Percentiles rank a stretch among this genome's conserved stretches.
Conservation (phyloP, 1,284 basidiomycete genomes). For the Malassezia sp. region DNA sequence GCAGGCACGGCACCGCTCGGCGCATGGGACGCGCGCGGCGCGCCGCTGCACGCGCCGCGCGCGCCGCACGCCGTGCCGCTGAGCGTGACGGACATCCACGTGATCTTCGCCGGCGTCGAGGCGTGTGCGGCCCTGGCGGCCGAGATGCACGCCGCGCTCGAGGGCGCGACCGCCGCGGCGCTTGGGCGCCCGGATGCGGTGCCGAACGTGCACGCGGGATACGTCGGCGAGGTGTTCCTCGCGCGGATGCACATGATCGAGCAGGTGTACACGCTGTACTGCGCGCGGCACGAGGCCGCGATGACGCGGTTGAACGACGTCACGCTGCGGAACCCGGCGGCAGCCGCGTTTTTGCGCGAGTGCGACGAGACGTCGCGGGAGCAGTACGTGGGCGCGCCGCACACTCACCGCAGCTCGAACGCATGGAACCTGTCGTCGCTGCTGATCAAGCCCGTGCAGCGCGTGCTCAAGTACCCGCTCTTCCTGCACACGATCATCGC, state of each 20-base stretch:
- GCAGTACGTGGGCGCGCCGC: constrained; percentile 20
- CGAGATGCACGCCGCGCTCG: constrained; percentile 52
- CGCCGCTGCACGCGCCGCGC: background rate
- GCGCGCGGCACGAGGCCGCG: constrained; percentile 69
- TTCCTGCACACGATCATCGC: constrained; percentile 62
- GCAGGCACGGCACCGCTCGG: too few relatives aligned
- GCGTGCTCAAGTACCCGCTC: constrained; percentile 65
- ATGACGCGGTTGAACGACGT: constrained; percentile 52
- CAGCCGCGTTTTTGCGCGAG: constrained; percentile 41
- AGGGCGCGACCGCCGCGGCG: constrained; percentile 30
- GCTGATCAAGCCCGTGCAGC: constrained; percentile 56
- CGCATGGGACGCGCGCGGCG: too few relatives aligned
- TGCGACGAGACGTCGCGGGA: constrained; percentile 42
- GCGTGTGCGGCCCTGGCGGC: constrained; percentile 64
- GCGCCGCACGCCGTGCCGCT: constrained; percentile 48
- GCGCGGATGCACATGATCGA: constrained; percentile 66
- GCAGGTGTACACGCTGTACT: constrained; percentile 70
- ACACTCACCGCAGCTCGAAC: too few relatives aligned
- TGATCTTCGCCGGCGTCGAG: constrained; percentile 68
- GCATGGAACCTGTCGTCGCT: constrained; percentile 88
- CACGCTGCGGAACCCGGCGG: constrained; percentile 26
- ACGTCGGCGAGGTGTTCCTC: constrained; percentile 66
- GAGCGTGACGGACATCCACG: constrained; percentile 59
- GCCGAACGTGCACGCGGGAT: constrained; percentile 49
- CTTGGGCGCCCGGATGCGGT: too few relatives aligned